Evolutionary conservation across 2,329 filamentous ascomycete species (phyloP), one percentile per base, ranked within the genome.

Genomic region (Sarocladiaceae sp.): DNA sequence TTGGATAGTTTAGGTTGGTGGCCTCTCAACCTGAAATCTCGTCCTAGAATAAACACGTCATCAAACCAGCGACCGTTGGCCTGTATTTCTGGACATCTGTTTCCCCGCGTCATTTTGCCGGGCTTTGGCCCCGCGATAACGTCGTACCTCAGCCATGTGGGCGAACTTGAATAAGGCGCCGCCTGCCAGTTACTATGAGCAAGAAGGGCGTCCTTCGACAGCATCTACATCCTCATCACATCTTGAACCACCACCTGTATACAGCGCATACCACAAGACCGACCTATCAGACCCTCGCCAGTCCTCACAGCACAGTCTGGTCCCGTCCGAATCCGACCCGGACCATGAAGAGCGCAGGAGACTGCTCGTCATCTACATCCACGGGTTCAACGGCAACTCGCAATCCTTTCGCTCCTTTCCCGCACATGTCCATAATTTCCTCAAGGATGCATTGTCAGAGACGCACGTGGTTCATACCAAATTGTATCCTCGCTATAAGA

Each of bases 361-460:
- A 20, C 70, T 96, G 19, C 73, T 96, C 2, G 60, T 95, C 18
- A 70, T 95, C 44, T 95, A 89, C 59, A 81, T 95, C 45, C 90
- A 95, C 67, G 89, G 90, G 48, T 95, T 94, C 65, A 84, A 93
- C 73, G 89, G 90, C 43, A 84, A 87, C 48, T 86, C 93, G 61
- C 84, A 85, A 24, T 94, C 86, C 47, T 96, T 96, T 59, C 78
- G 82, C 49, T 87, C 84, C 34, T 95, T 96, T 54, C 90, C 90
- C 1, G 85, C 85, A 6, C 88, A 95, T 65, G 78, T 95, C 3
- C 90, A 96, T 61, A 78, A 81, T 53, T 73, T 86, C 27, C 70
- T 94, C 31, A 79, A 79, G 11, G 69, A 78, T 7, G 71, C 82
- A 1, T 66, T 95, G 11, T 68, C 70, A 18, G 82, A 87, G 20